Conservation (phyloP, 2,329 filamentous ascomycete species). For the Penicillium sp. region DNA sequence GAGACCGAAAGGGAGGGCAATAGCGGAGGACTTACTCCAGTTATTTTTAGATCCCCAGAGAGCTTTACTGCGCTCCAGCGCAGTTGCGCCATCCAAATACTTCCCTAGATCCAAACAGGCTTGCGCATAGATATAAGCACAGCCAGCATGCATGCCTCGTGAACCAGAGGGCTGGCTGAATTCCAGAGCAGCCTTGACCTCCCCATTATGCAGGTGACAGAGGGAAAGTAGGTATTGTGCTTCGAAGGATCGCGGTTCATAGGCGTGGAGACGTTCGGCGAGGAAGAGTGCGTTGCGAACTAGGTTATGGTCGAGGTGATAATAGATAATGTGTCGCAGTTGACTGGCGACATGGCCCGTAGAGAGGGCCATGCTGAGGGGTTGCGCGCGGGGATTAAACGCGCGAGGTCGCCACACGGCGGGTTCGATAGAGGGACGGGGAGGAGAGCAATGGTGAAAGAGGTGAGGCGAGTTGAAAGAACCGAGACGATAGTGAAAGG, state of each 20-base stretch:
- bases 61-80: slow-evolving; percentile 79
- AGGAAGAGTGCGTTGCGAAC: slow-evolving; percentile 92
- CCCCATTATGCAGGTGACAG: slow-evolving; percentile 80
- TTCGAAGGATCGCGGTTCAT: slow-evolving; percentile 80
- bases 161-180: slow-evolving; percentile 72
- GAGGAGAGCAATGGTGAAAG: not conserved
- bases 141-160: slow-evolving; percentile 78
- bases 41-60: slow-evolving; percentile 75
- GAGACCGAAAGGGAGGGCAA: no score
- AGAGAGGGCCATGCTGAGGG: slow-evolving; percentile 58
- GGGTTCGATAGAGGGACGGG: not conserved
- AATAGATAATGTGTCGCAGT: slow-evolving; percentile 69
- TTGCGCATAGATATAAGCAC: slow-evolving; percentile 89
- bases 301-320: slow-evolving; percentile 85
- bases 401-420: slow-evolving; percentile 1
- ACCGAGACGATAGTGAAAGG: no score
- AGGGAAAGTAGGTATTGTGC: slow-evolving; percentile 81
- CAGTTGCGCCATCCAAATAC: slow-evolving; percentile 78
- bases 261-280: slow-evolving; percentile 80
- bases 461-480: no score
- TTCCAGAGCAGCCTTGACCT: slow-evolving; percentile 85
- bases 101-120: slow-evolving; percentile 79
- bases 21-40: slow-evolving; percentile 66
- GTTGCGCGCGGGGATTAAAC: slow-evolving; percentile 6
- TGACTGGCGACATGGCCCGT: slow-evolving; percentile 62